phyloP scores from a whole-genome alignment of 2,329 filamentous ascomycete genomes.

The Alternaria postmessia region DNA sequence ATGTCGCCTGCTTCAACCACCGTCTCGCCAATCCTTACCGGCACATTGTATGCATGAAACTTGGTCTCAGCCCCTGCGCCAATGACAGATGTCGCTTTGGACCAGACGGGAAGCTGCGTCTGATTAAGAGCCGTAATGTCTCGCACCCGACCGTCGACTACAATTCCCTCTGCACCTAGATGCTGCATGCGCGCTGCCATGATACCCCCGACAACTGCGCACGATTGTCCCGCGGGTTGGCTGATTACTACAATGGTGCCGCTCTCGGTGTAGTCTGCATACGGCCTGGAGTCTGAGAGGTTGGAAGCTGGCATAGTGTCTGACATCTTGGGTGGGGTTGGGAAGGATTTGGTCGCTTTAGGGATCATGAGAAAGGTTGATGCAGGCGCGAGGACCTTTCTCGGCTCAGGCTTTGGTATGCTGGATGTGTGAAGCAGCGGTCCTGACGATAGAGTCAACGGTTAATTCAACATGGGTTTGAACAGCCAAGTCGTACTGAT shows the following conservation, averaged over 20 bases:
- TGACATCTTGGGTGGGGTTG: slow-evolving; percentile 44
- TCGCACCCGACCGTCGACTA: slow-evolving; percentile 74
- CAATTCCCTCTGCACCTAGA: slow-evolving; percentile 66
- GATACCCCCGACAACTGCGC: slow-evolving; percentile 78
- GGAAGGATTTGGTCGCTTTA: slow-evolving; percentile 59
- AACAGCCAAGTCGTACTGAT: slow-evolving; percentile 57
- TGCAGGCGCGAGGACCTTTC: slow-evolving; percentile 60
- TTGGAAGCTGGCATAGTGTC: slow-evolving; percentile 39
- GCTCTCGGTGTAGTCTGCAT: slow-evolving; percentile 69
- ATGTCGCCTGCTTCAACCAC: slow-evolving; percentile 64
- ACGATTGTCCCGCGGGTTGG: slow-evolving; percentile 70
- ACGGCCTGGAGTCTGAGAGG: slow-evolving; percentile 61
- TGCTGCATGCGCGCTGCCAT: slow-evolving; percentile 75
- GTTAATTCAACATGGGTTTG: not conserved
- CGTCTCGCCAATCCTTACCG: slow-evolving; percentile 50
- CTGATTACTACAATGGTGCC: slow-evolving; percentile 71
- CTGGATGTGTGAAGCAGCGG: slow-evolving; percentile 36
- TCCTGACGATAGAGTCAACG: slow-evolving; percentile 22
- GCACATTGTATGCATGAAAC: slow-evolving; percentile 61
- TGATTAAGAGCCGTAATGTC: slow-evolving; percentile 69
- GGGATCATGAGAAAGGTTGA: slow-evolving; percentile 70
- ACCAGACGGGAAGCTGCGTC: slow-evolving; percentile 67
- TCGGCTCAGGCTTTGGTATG: slow-evolving; percentile 24
- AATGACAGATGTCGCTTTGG: slow-evolving; percentile 64
- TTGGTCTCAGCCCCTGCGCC: slow-evolving; percentile 65